phyloP scores from a whole-genome alignment of 768 basidiomycete species.

The Podaxis pistillaris region DNA sequence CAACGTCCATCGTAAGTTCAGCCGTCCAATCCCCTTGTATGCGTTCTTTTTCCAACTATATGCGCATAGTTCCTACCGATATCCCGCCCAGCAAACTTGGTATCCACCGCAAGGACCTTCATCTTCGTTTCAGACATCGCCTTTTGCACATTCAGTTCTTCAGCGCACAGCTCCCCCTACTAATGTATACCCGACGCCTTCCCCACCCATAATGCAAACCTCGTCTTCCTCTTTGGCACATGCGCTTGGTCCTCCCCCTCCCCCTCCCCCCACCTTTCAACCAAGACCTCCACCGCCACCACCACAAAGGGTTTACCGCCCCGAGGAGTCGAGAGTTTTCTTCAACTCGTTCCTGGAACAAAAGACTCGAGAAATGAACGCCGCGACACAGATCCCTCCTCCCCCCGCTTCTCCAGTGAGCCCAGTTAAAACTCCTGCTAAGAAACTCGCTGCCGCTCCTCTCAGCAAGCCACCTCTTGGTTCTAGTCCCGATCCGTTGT shows the following conservation, averaged over 20 bases:
- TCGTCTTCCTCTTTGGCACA: slow-evolving; percentile 74
- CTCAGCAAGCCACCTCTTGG: slow-evolving; percentile 22
- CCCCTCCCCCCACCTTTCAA: slow-evolving; percentile 14
- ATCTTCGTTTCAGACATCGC: slow-evolving; percentile 52
- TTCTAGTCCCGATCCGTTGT: slow-evolving; percentile 59
- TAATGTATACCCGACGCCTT: slow-evolving; percentile 67
- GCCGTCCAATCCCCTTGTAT: slow-evolving; percentile 21
- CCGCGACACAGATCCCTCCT: slow-evolving; percentile 18
- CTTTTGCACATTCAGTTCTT: slow-evolving; percentile 65
- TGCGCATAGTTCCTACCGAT: slow-evolving; percentile 27
- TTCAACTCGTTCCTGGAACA: slow-evolving; percentile 66
- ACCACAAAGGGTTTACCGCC: slow-evolving; percentile 35
- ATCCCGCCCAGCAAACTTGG: slow-evolving; percentile 39
- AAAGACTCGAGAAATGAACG: slow-evolving; percentile 44
- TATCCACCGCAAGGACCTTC: slow-evolving; percentile 37
- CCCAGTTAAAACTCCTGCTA: slow-evolving; percentile 14
- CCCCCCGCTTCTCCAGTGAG: slow-evolving; percentile 21
- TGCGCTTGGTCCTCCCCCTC: slow-evolving; percentile 50
- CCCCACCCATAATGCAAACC: slow-evolving; percentile 60
- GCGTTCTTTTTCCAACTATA: slow-evolving; percentile 16
- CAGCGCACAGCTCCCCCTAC: slow-evolving; percentile 59
- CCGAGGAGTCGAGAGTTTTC: slow-evolving; percentile 61
- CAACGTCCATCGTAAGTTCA: slow-evolving; percentile 48
- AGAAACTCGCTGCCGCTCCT: slow-evolving; percentile 16
- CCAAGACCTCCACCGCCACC: slow-evolving; percentile 17